Percentiles rank a stretch among this genome's conserved stretches.
Conservation (phyloP, 805 yeast species). For the Torulaspora gathmanii region DNA sequence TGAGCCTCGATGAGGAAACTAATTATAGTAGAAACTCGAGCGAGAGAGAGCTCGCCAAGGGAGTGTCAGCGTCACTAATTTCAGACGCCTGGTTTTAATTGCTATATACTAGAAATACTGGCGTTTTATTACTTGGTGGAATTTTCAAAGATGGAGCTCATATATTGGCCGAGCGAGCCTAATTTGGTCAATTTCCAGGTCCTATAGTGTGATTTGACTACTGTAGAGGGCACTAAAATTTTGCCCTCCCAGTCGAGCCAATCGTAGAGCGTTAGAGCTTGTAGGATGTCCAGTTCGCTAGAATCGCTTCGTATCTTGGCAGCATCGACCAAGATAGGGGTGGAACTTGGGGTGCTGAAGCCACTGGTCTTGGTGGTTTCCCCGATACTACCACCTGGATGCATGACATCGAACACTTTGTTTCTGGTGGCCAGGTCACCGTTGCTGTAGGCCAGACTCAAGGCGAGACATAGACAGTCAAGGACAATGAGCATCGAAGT, state of each 20-base stretch:
- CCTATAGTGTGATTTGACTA: conserved; percentile 5
- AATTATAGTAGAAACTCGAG: conserved; percentile 1
- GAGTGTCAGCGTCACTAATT: conserved; percentile 3
- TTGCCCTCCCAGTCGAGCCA: conserved; percentile 9
- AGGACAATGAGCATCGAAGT: conserved; percentile 70
- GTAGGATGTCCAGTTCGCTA: conserved; percentile 14
- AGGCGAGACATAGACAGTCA: conserved; percentile 71
- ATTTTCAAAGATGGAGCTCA: neutral
- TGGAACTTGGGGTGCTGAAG: neutral
- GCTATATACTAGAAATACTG: neutral
- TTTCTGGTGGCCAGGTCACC: conserved; percentile 51
- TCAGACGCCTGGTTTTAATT: neutral
- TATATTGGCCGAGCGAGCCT: neutral
- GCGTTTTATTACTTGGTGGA: neutral
- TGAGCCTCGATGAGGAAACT: conserved; percentile 6
- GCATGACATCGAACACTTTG: conserved; percentile 60
- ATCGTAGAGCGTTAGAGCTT: conserved; percentile 13
- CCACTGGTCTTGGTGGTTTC: conserved; percentile 8
- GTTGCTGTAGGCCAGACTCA: conserved; percentile 58
- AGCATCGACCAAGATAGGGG: neutral
- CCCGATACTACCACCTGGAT: conserved; percentile 93
- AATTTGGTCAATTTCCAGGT: neutral
- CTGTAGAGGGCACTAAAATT: conserved; percentile 2
- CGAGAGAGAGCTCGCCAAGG: neutral
- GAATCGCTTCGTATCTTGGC: conserved; percentile 7